A percentile compares a stretch with the other conserved stretches of the same genome.
Conservation (phyloP, 352 stramenopile species). For the Aphanomyces cochlioides region DNA sequence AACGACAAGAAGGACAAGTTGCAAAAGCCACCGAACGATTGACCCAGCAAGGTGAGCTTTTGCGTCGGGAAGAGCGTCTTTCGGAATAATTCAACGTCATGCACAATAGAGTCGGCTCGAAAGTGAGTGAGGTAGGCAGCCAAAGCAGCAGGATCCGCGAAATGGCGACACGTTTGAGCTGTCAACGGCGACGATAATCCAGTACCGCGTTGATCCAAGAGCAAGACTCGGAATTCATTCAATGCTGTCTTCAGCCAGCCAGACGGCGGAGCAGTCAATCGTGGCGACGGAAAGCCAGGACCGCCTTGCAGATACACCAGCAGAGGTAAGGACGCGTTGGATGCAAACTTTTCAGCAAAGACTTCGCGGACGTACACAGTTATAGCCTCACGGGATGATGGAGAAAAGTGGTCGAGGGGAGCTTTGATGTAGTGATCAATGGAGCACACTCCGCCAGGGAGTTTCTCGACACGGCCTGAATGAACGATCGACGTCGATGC, state of each 20-base stretch:
- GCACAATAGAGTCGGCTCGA: constrained; percentile 59
- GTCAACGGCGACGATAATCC: constrained; percentile 52
- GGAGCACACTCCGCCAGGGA: constrained; percentile 1
- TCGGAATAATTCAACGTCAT: constrained; percentile 59
- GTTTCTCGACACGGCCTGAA: background rate
- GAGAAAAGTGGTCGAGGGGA: constrained; percentile 14
- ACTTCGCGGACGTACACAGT: constrained; percentile 18
- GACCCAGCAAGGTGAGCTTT: constrained; percentile 40
- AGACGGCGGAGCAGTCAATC: constrained; percentile 21
- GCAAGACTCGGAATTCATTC: constrained; percentile 44
- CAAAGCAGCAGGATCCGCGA: background rate
- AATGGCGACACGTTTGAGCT: constrained; percentile 39
- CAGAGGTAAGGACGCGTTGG: constrained; percentile 17
- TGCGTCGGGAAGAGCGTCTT: constrained; percentile 41
- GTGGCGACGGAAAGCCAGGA: constrained; percentile 36
- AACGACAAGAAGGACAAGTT: constrained; percentile 62
- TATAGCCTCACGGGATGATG: background rate
- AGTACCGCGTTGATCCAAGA: constrained; percentile 77
- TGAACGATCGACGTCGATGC: constrained; percentile 13
- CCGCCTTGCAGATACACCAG: constrained; percentile 57
- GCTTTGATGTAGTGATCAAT: constrained; percentile 12
- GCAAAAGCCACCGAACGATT: constrained; percentile 75
- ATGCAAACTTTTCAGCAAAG: constrained; percentile 8
- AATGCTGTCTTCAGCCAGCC: constrained; percentile 49
- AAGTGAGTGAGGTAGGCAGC: constrained; percentile 58